These are phyloP conservation scores for Trametes hirsuta DNA, from an alignment of 1,284 basidiomycete genomes.

Conservation along the genomic window DNA sequence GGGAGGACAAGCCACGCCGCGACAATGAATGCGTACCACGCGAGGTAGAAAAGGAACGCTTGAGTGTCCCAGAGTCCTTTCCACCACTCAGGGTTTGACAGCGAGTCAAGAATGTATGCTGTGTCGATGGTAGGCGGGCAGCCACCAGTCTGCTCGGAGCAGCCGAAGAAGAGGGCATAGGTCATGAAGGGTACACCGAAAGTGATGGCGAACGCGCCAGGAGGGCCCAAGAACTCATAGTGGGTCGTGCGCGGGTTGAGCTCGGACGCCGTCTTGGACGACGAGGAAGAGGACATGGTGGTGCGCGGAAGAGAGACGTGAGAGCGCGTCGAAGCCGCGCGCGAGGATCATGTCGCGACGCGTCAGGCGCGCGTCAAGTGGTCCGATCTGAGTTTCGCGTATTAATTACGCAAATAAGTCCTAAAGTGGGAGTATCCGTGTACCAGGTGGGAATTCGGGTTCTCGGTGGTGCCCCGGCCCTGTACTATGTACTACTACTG, in stretches of 20 bases:
- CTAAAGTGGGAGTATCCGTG: not conserved
- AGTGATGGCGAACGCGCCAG: conserved; percentile 77
- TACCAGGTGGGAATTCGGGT: too few species aligned
- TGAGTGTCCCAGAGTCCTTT: conserved; percentile 79
- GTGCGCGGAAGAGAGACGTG: conserved; percentile 17
- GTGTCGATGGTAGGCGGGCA: conserved; percentile 65
- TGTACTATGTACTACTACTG: too few species aligned
- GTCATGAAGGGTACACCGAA: conserved; percentile 73
- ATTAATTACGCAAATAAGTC: conserved; percentile 1
- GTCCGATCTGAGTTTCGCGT: conserved; percentile 6
- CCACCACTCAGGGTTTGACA: conserved; percentile 68
- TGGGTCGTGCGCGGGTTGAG: conserved; percentile 71
- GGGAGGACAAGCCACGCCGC: conserved; percentile 85
- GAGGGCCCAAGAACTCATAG: conserved; percentile 88
- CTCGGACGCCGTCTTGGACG: conserved; percentile 16
- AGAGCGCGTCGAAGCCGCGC: conserved; percentile 13
- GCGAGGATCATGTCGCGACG: conserved; percentile 14
- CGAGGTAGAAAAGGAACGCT: conserved; percentile 78
- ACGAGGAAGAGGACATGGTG: conserved; percentile 29
- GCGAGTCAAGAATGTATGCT: conserved; percentile 48
- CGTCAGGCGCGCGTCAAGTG: conserved; percentile 14
- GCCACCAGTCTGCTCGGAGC: conserved; percentile 78
- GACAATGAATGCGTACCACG: conserved; percentile 91
- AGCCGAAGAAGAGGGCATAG: conserved; percentile 86
- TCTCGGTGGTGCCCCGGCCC: too few species aligned